Evolutionary conservation across 768 basidiomycete species (phyloP).

Genomic region (Amanita brunnescens): DNA sequence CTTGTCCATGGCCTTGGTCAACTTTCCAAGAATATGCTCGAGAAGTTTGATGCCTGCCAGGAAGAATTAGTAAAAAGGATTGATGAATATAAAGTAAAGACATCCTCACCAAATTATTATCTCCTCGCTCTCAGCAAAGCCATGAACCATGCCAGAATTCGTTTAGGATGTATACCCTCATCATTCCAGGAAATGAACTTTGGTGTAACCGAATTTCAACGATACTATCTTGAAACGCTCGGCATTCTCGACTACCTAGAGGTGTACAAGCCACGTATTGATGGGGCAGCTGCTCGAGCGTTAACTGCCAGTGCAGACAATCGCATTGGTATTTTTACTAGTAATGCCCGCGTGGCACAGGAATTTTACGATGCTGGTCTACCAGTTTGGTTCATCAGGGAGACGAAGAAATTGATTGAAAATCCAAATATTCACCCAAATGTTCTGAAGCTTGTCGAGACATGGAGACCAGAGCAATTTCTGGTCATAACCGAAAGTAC

Average conservation of each 20-base stretch:
- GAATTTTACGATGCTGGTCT: constrained; percentile 12
- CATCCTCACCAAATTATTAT: background rate
- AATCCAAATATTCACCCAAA: background rate
- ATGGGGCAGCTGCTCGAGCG: background rate
- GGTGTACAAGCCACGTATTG: background rate
- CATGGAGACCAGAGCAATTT: background rate
- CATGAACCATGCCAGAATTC: background rate
- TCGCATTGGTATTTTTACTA: constrained; percentile 12
- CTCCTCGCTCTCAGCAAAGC: background rate
- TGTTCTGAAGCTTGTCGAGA: background rate
- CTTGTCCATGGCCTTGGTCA: background rate
- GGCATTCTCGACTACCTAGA: background rate
- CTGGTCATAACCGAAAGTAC: background rate
- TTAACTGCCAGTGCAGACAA: background rate
- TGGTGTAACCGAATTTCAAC: background rate
- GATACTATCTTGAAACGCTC: background rate
- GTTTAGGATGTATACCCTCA: background rate
- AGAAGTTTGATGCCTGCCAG: background rate
- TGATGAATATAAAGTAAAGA: background rate
- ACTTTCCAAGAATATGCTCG: background rate
- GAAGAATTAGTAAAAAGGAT: background rate
- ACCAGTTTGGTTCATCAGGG: constrained; percentile 15
- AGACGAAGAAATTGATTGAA: background rate
- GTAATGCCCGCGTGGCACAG: constrained; percentile 3
- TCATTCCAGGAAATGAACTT: background rate